Conservation (phyloP, 768 basidiomycete species). For the Phaffia australis region DNA sequence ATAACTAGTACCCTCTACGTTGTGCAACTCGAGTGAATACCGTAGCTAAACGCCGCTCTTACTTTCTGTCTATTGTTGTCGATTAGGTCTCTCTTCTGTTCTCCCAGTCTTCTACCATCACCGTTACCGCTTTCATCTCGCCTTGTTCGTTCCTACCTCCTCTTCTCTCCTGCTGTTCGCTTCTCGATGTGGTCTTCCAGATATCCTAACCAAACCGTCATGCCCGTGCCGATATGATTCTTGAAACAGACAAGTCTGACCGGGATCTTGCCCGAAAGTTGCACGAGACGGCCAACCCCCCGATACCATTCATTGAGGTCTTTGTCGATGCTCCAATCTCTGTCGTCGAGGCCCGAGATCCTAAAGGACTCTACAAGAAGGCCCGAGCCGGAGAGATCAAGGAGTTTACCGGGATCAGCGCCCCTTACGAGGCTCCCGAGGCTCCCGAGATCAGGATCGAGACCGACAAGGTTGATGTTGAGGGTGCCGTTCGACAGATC, state of each 20-base stretch:
- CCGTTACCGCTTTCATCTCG: conserved; percentile 94
- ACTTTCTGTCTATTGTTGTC: not conserved
- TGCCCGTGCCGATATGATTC: too few species aligned
- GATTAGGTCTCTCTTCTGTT: conserved; percentile 87
- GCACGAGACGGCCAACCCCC: conserved; percentile 52
- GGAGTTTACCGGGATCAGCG: conserved; percentile 96
- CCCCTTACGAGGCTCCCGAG: conserved; percentile 78
- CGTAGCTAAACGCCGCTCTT: not conserved
- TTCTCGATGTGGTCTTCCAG: not conserved
- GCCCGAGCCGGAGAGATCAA: conserved; percentile 91
- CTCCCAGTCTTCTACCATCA: conserved; percentile 71
- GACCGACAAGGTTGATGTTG: conserved; percentile 68
- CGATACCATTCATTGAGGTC: conserved; percentile 79
- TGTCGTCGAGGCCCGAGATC: conserved; percentile 83
- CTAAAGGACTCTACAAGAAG: conserved; percentile 95
- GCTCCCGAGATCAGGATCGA: conserved; percentile 82
- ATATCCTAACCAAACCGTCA: not conserved
- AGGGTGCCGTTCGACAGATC: conserved; percentile 66
- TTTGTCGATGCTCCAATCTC: conserved; percentile 83
- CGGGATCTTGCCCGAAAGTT: conserved; percentile 68
- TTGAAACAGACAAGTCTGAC: conserved; percentile 52
- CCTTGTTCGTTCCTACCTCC: conserved; percentile 45
- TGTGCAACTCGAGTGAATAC: not conserved
- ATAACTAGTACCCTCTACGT: not conserved
- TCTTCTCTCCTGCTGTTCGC: not conserved